Evolutionary conservation across 768 basidiomycete species (phyloP), one percentile per base, ranked within the genome.

Genomic region (Russula emetica): DNA sequence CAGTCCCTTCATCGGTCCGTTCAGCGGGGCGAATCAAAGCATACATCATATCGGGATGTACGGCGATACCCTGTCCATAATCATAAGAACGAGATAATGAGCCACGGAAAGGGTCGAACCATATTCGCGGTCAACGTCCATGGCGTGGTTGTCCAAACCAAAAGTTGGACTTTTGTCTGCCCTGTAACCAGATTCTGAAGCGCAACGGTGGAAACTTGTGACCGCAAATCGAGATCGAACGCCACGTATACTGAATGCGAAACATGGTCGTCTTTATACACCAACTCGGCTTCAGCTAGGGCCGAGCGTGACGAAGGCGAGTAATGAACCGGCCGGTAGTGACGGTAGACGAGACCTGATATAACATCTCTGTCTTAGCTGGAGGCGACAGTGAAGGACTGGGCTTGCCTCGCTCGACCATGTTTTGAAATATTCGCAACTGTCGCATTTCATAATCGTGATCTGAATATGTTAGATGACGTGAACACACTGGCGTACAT

Each of bases 91-190:
- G 36, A 59, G 55, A 51, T 36, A 22, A 28, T n/a, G 34, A 63
- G 18, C 7, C 22, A 51, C 22, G 38, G 61, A 36, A 40, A 66
- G 20, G 26, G 8, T 64, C 81, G 47, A 68, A 94, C 94, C 90
- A 94, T 93, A 71, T 99, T 98, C 1, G 93, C 92, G 6, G 91
- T 93, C 53, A 98, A 76, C 5, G 93, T 98, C 96, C 96, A 99
- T 1, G 96, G 92, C 0, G 96, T 98, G 4, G 96, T 98, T 2
- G 96, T 98, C 96, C 96, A 99, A 5, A 96, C 89, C 20, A 94
- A 77, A 11, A 97, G 69, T 32, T 80, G 79, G 13, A 87, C 74
- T 2, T 74, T 72, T 55, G 70, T 20, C 67, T 72, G 58, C 3
- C 60, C 71, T 2, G 71, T 67, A 8, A 81, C 58, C 18, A 79